phyloP scores from a whole-genome alignment of 2,329 filamentous ascomycete species.

The Helotiales sp. region DNA sequence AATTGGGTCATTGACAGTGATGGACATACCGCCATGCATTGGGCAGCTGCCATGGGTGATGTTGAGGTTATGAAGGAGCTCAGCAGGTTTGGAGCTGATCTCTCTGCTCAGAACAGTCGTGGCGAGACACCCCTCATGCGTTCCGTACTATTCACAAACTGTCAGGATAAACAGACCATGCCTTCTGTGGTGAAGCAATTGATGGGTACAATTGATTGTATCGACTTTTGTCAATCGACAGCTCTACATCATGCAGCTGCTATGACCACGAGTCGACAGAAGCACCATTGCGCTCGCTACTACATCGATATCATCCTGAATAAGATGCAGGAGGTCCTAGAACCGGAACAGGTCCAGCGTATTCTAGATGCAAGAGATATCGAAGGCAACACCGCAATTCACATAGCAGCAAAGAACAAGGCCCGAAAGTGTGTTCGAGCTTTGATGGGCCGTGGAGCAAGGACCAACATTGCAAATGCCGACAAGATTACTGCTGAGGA shows the following conservation, averaged over 20 bases:
- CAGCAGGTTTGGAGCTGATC: conserved; percentile 74
- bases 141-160: conserved; percentile 94
- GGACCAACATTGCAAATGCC: conserved; percentile 78
- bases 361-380: conserved; percentile 81
- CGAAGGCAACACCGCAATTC: conserved; percentile 83
- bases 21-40: conserved; percentile 89
- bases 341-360: conserved; percentile 73
- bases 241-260: conserved; percentile 94
- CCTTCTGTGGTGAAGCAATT: conserved; percentile 81
- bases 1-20: conserved; percentile 93
- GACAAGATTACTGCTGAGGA: conserved; percentile 83
- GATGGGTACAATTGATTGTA: conserved; percentile 74
- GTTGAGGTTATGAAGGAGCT: conserved; percentile 87
- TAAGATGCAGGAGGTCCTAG: conserved; percentile 76
- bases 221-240: conserved; percentile 80
- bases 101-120: conserved; percentile 67
- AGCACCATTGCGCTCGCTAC: conserved; percentile 86
- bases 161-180: conserved; percentile 91
- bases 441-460: conserved; percentile 76
- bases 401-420: conserved; percentile 74
- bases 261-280: conserved; percentile 79
- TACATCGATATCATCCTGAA: conserved; percentile 92
- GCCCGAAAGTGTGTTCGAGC: conserved; percentile 87
- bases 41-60: conserved; percentile 97
- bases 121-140: conserved; percentile 94